Conservation (phyloP, 2,329 filamentous ascomycete genomes). For the Ascochyta viciae-villosae region DNA sequence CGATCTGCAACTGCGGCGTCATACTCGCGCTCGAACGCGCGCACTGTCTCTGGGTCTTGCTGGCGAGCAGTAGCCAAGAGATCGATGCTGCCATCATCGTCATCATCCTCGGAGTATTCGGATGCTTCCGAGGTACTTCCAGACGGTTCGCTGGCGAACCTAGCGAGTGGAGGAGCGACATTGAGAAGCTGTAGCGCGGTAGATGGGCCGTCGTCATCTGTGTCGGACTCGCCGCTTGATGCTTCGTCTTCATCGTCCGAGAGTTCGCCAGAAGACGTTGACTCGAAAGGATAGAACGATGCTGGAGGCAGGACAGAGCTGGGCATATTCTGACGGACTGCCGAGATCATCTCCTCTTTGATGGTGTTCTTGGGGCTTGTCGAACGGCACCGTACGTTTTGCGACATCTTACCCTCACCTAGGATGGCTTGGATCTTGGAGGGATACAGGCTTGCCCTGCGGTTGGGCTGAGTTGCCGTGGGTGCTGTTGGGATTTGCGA, state of each 20-base stretch:
- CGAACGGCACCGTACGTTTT: conserved; percentile 11
- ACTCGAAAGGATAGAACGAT: conserved; percentile 52
- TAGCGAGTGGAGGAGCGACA: conserved; percentile 19
- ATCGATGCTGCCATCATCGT: conserved; percentile 52
- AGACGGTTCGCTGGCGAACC: conserved; percentile 1
- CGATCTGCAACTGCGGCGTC: conserved; percentile 56
- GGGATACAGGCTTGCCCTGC: conserved; percentile 28
- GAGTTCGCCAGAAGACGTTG: conserved; percentile 42
- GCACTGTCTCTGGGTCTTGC: conserved; percentile 52
- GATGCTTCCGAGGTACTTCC: conserved; percentile 26
- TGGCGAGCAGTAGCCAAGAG: conserved; percentile 55
- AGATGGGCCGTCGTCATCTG: conserved; percentile 23
- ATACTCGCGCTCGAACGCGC: conserved; percentile 54
- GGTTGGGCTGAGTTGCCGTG: conserved; percentile 1
- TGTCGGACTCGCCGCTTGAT: conserved; percentile 38
- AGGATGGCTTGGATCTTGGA: conserved; percentile 47
- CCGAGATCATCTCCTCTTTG: conserved; percentile 69
- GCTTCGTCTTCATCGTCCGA: conserved; percentile 48
- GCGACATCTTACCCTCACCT: conserved; percentile 16
- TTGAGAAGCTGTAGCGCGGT: conserved; percentile 41
- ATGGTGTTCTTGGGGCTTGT: conserved; percentile 50
- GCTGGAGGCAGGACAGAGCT: conserved; percentile 55
- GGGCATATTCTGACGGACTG: conserved; percentile 69
- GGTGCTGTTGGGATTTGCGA: conserved; percentile 27
- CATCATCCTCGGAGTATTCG: conserved; percentile 39